Percentiles rank a stretch among this genome's conserved stretches.
Conservation (phyloP, 768 basidiomycete species). For the Mrakia hoshinonis region DNA sequence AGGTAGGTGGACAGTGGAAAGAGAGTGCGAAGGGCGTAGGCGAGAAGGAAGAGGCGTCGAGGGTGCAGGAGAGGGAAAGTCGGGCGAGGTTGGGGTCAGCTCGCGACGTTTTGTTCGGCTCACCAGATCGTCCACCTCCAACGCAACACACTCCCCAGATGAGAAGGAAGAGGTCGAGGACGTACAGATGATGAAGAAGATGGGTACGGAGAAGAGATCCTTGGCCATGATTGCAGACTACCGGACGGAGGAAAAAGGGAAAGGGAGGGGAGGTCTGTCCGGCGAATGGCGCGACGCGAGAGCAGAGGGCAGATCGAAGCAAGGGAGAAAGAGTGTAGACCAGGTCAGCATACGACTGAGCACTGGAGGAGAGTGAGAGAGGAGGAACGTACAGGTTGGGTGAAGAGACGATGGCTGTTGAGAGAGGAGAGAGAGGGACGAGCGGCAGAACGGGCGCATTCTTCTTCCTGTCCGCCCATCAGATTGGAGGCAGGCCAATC, state of each 20-base stretch:
- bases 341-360: too few relatives aligned
- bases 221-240: slow-evolving; percentile 49
- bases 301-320: too few relatives aligned
- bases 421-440: not conserved
- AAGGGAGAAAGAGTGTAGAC: too few relatives aligned
- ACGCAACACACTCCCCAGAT: not conserved
- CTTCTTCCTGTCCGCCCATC: not conserved
- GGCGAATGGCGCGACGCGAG: too few relatives aligned
- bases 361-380: not conserved
- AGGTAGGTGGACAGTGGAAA: not conserved
- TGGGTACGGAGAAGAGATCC: slow-evolving; percentile 76
- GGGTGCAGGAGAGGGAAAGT: not conserved
- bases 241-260: not conserved
- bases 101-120: too few relatives aligned
- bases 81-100: not conserved
- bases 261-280: not conserved
- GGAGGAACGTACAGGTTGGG: not conserved
- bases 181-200: slow-evolving; percentile 70
- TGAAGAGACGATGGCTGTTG: not conserved
- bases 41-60: not conserved
- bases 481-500: too few relatives aligned
- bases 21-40: not conserved
- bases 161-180: not conserved
- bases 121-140: too few relatives aligned
- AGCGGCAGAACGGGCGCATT: not conserved